These are phyloP conservation scores for Gremmenia infestans DNA, from an alignment of 2,329 filamentous ascomycete genomes.

Conservation along the genomic window DNA sequence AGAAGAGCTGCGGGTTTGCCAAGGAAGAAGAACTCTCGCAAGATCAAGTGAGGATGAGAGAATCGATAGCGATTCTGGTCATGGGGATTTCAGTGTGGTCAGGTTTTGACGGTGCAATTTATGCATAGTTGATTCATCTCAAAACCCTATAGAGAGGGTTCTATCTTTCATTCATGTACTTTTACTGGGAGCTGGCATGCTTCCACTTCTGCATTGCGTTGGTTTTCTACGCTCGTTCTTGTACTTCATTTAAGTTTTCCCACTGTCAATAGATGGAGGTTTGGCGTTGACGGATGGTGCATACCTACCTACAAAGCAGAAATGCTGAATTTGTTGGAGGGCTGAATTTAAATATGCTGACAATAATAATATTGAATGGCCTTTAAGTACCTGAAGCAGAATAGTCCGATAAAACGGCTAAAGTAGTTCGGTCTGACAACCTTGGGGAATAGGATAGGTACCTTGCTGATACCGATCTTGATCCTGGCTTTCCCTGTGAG, in stretches of 20 bases:
- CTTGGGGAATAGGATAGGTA: not conserved
- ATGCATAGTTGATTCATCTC: conserved; percentile 1
- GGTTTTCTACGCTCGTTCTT: conserved; percentile 10
- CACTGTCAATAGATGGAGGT: conserved; percentile 14
- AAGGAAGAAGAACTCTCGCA: conserved; percentile 35
- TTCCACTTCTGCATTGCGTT: conserved; percentile 3
- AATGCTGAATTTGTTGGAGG: not conserved
- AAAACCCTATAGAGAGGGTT: conserved; percentile 3
- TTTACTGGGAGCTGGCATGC: conserved; percentile 13
- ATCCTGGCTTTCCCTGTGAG: not conserved
- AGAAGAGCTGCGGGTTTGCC: conserved; percentile 53
- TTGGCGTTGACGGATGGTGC: conserved; percentile 12
- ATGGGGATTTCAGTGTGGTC: not conserved
- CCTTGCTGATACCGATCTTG: not conserved
- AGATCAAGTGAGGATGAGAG: conserved; percentile 20
- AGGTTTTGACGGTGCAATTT: not conserved
- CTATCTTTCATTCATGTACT: conserved; percentile 13
- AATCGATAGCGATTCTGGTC: not conserved
- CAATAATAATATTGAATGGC: conserved; percentile 1
- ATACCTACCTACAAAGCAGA: not conserved
- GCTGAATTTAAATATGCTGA: not conserved
- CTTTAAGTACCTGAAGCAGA: not conserved
- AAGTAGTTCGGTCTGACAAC: not conserved
- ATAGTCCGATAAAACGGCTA: not conserved
- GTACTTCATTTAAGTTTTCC: conserved; percentile 13